These are phyloP conservation scores for Ogataea kodamae DNA, from an alignment of 805 yeast genomes.

Conservation along the genomic window DNA sequence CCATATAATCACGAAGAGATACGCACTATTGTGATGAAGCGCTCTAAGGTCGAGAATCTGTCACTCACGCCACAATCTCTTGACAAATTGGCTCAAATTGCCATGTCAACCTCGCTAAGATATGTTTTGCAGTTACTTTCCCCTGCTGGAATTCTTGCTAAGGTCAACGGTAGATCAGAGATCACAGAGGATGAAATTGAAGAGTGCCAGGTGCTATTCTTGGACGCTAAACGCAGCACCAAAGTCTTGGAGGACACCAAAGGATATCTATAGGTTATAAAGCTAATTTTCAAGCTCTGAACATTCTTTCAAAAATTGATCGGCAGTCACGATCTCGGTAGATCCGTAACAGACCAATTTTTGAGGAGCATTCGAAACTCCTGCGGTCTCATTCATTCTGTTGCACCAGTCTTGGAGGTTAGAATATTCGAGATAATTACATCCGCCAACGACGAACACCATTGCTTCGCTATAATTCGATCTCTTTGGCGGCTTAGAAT, in stretches of 20 bases:
- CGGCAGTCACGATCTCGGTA: slow-evolving; percentile 70
- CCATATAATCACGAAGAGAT: slow-evolving; percentile 80
- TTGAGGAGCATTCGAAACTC: slow-evolving; percentile 17
- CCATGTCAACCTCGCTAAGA: slow-evolving; percentile 84
- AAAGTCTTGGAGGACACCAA: slow-evolving; percentile 65
- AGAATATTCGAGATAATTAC: slow-evolving; percentile 90
- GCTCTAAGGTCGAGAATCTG: slow-evolving; percentile 93
- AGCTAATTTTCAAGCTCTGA: slow-evolving; percentile 43
- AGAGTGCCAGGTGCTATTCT: slow-evolving; percentile 79
- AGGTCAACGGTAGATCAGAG: slow-evolving; percentile 65
- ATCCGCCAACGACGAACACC: slow-evolving; percentile 96
- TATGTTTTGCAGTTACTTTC: slow-evolving; percentile 89
- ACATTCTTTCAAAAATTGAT: slow-evolving; percentile 66
- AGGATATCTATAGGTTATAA: slow-evolving; percentile 23
- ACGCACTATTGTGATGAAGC: slow-evolving; percentile 76
- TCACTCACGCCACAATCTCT: slow-evolving; percentile 79
- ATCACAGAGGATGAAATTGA: slow-evolving; percentile 76
- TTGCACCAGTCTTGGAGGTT: slow-evolving; percentile 85
- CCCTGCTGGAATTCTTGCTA: slow-evolving; percentile 82
- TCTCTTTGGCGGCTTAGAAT: slow-evolving; percentile 83
- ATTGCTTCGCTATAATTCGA: slow-evolving; percentile 75
- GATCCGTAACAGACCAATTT: slow-evolving; percentile 82
- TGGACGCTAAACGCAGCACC: slow-evolving; percentile 88
- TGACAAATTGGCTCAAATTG: slow-evolving; percentile 83
- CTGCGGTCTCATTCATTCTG: slow-evolving; percentile 23